Evolutionary conservation across 106 monocot genomes (phyloP).

Genomic region (Dioscorea zingiberensis): DNA sequence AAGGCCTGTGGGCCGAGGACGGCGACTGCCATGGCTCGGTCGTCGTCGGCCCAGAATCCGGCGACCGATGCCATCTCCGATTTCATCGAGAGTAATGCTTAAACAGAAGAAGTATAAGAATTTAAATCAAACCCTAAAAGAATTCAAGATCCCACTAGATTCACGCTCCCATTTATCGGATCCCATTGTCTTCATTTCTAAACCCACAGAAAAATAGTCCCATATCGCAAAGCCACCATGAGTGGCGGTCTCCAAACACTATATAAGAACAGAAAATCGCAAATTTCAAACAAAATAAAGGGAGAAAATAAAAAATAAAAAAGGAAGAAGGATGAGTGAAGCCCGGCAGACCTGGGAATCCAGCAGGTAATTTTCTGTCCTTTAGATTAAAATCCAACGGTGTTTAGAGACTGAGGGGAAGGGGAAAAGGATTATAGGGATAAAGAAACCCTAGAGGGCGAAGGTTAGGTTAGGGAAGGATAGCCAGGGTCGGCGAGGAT

Average conservation of each 20-base stretch:
- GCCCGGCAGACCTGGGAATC: not conserved
- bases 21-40: conserved; percentile 37
- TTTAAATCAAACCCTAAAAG: not conserved
- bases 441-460: not conserved
- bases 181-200: no score
- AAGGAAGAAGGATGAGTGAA: no score
- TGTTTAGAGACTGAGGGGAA: no score
- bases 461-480: not conserved
- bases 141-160: not conserved
- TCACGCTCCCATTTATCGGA: not conserved
- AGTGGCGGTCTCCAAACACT: no score
- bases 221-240: no score
- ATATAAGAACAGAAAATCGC: no score
- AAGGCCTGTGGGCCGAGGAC: conserved; percentile 59
- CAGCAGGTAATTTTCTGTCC: no score
- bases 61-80: conserved; percentile 16
- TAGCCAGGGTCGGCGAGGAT: not conserved
- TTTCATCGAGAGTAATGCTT: conserved; percentile 27
- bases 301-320: no score
- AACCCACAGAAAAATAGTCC: no score
- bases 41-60: conserved; percentile 45
- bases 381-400: no score
- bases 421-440: not conserved
- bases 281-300: no score
- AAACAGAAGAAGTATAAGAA: not conserved